phyloP scores from a whole-genome alignment of 1,139 yeast species.

The Diutina catenulata region DNA sequence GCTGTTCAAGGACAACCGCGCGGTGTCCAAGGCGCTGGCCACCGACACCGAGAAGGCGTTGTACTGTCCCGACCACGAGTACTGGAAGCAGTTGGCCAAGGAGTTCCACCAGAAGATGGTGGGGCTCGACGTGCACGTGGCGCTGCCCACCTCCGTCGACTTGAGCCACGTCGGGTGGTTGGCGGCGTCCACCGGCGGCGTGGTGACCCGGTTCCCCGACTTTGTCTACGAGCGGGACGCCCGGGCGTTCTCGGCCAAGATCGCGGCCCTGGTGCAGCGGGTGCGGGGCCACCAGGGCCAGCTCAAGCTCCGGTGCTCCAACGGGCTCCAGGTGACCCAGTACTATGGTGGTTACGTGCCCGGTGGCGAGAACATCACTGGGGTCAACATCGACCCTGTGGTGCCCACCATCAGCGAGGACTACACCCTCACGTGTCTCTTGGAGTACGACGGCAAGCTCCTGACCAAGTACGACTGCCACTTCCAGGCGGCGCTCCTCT shows the following conservation, averaged over 20 bases:
- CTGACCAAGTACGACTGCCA: constrained; percentile 68
- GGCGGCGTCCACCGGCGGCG: constrained; percentile 65
- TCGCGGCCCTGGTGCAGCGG: constrained; percentile 31
- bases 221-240: constrained; percentile 68
- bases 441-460: constrained; percentile 69
- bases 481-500: constrained; percentile 83
- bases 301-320: constrained; percentile 77
- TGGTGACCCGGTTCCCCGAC: constrained; percentile 49
- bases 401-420: constrained; percentile 57
- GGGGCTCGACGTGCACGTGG: constrained; percentile 68
- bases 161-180: constrained; percentile 63
- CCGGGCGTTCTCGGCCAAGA: constrained; percentile 47
- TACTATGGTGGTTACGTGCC: constrained; percentile 45
- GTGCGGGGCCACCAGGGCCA: constrained; percentile 68
- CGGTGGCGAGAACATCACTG: constrained; percentile 19
- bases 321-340: constrained; percentile 74
- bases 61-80: constrained; percentile 49
- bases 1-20: constrained; percentile 34
- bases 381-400: constrained; percentile 43
- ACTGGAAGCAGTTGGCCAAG: constrained; percentile 48
- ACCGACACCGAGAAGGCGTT: constrained; percentile 46
- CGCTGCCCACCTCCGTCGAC: constrained; percentile 58
- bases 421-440: constrained; percentile 59
- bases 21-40: constrained; percentile 23
- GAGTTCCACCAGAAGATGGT: constrained; percentile 49